Conservation (phyloP, 2,329 filamentous ascomycete genomes). For the Talaromyces amestolkiae region DNA sequence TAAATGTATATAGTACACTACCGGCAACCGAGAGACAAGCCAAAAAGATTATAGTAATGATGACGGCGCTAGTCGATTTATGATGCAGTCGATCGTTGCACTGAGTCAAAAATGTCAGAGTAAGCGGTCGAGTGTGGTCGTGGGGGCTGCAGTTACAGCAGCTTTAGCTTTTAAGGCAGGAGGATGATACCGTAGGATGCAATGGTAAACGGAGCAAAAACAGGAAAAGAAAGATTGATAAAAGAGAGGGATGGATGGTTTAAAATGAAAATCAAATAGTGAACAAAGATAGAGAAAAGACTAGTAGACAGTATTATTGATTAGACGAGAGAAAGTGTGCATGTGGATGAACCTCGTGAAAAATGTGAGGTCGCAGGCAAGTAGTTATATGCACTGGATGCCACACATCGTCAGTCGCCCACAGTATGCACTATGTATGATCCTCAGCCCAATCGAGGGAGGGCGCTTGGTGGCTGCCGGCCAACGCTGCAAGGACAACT, state of each 20-base stretch:
- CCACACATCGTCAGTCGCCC: conserved; percentile 17
- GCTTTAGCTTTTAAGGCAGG: conserved; percentile 14
- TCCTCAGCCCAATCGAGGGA: conserved; percentile 20
- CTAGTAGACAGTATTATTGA: conserved; percentile 16
- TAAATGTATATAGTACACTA: conserved; percentile 12
- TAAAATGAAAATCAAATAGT: conserved; percentile 3
- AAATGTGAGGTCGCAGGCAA: conserved; percentile 23
- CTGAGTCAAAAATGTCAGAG: conserved; percentile 2
- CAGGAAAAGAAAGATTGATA: not conserved
- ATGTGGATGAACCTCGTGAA: conserved; percentile 36
- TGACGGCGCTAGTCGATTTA: conserved; percentile 18
- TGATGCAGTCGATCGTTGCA: conserved; percentile 18
- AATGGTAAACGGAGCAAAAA: conserved; percentile 20
- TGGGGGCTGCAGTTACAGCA: conserved; percentile 16
- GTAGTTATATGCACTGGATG: conserved; percentile 32
- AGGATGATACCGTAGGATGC: conserved; percentile 19
- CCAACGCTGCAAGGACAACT: conserved; percentile 23
- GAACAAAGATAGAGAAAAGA: conserved; percentile 22
- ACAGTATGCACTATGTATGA: conserved; percentile 8
- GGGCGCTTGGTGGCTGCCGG: conserved; percentile 15
- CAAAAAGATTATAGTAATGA: not conserved
- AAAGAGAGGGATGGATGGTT: not conserved
- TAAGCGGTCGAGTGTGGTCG: conserved; percentile 1
- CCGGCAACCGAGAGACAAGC: not conserved
- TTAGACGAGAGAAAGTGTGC: conserved; percentile 22